These are phyloP conservation scores for Pythium scleroteichum DNA, from an alignment of 352 stramenopile species.

Conservation along the genomic window DNA sequence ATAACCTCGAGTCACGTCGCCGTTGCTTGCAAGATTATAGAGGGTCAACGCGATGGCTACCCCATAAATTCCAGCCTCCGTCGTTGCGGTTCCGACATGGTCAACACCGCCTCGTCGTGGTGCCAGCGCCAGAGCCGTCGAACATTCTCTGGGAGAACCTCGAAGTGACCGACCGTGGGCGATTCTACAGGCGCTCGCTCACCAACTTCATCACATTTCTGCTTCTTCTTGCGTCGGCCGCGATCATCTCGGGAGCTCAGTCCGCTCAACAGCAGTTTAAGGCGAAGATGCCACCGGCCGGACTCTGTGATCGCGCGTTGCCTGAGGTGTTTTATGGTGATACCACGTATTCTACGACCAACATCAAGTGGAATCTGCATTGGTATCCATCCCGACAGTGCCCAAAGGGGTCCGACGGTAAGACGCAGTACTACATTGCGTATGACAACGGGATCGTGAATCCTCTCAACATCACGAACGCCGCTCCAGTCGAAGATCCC, in stretches of 20 bases:
- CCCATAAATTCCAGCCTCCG: slow-evolving; percentile 53
- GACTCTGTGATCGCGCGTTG: slow-evolving; percentile 57
- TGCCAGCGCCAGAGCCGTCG: slow-evolving; percentile 66
- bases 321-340: slow-evolving; percentile 67
- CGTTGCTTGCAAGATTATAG: slow-evolving; percentile 82
- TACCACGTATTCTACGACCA: slow-evolving; percentile 23
- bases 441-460: slow-evolving; percentile 70
- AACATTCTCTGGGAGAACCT: slow-evolving; percentile 91
- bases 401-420: slow-evolving; percentile 14
- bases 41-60: slow-evolving; percentile 42
- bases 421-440: slow-evolving; percentile 53
- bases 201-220: slow-evolving; percentile 77
- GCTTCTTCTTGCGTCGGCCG: slow-evolving; percentile 65
- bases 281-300: slow-evolving; percentile 54
- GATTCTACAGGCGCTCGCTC: slow-evolving; percentile 62
- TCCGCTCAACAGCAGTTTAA: slow-evolving; percentile 73
- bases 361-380: slow-evolving; percentile 44
- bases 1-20: slow-evolving; percentile 77
- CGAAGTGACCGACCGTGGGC: slow-evolving; percentile 58
- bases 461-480: slow-evolving; percentile 28
- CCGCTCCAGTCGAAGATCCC: slow-evolving; percentile 14
- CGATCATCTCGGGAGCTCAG: slow-evolving; percentile 77
- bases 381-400: slow-evolving; percentile 67
- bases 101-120: slow-evolving; percentile 47
- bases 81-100: slow-evolving; percentile 59